A percentile compares a stretch with the other conserved stretches of the same genome.
Evolutionary conservation across 2,329 filamentous ascomycete genomes (phyloP).

Genomic region (Tolypocladium paradoxum): DNA sequence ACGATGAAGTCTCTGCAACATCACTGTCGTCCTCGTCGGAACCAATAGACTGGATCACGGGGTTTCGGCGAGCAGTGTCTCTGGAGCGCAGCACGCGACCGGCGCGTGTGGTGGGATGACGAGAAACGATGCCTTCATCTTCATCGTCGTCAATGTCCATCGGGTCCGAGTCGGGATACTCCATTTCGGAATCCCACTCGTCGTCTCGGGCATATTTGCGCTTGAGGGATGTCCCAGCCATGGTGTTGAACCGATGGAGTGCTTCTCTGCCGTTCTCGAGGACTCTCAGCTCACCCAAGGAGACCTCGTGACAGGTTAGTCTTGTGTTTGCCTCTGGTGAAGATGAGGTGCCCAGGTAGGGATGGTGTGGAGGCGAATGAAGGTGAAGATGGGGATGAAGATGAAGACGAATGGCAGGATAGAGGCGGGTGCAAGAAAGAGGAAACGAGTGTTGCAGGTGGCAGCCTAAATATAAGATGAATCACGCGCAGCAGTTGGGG

Average conservation of each 20-base stretch:
- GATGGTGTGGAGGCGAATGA: too few species aligned
- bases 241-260: slow-evolving; percentile 12
- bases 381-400: neutral
- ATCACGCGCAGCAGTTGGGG: neutral
- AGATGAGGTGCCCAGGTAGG: neutral
- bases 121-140: slow-evolving; percentile 9
- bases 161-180: slow-evolving; percentile 12
- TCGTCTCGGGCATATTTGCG: slow-evolving; percentile 18
- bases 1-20: slow-evolving; percentile 3
- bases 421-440: neutral
- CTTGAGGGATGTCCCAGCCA: slow-evolving; percentile 13
- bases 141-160: slow-evolving; percentile 18
- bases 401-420: too few species aligned
- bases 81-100: slow-evolving; percentile 14
- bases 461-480: neutral
- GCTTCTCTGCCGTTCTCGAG: slow-evolving; percentile 21
- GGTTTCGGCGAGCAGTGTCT: slow-evolving; percentile 6
- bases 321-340: neutral
- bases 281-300: slow-evolving; percentile 16
- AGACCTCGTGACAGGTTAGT: slow-evolving; percentile 18
- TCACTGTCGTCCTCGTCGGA: slow-evolving; percentile 9
- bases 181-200: slow-evolving; percentile 16
- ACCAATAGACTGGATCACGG: neutral
- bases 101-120: neutral
- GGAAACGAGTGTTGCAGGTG: neutral